Percentiles rank a stretch among this genome's conserved stretches.
These are phyloP conservation scores for Fusarium sp. DNA, from an alignment of 2,329 filamentous ascomycete genomes.

Conservation along the genomic window DNA sequence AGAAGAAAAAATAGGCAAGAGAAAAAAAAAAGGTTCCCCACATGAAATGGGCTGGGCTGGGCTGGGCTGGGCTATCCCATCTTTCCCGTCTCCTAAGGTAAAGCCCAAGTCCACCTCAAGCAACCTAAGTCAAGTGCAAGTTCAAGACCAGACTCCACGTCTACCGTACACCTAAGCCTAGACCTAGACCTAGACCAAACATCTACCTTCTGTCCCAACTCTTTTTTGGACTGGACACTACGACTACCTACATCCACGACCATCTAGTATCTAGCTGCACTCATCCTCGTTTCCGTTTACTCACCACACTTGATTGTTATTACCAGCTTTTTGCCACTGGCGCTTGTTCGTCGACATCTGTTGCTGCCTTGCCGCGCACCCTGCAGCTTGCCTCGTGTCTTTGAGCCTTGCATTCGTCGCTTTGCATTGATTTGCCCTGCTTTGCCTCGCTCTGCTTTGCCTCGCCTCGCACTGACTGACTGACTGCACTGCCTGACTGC, in stretches of 20 bases:
- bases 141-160: slow-evolving; percentile 33
- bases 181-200: slow-evolving; percentile 44
- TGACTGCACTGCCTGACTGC: slow-evolving; percentile 15
- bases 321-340: slow-evolving; percentile 37
- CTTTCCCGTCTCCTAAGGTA: slow-evolving; percentile 11
- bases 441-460: slow-evolving; percentile 27
- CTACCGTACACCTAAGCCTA: slow-evolving; percentile 22
- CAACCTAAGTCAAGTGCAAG: slow-evolving; percentile 32
- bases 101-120: slow-evolving; percentile 28
- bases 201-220: slow-evolving; percentile 40
- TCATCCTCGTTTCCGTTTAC: background rate
- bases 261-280: background rate
- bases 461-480: slow-evolving; percentile 26
- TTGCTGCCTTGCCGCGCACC: slow-evolving; percentile 34
- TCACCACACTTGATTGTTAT: slow-evolving; percentile 25
- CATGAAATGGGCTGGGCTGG: slow-evolving; percentile 32
- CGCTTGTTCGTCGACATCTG: slow-evolving; percentile 33
- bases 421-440: slow-evolving; percentile 37
- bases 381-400: slow-evolving; percentile 18
- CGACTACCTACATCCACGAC: background rate
- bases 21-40: slow-evolving; percentile 36
- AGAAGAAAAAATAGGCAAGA: slow-evolving; percentile 7
- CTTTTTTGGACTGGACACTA: slow-evolving; percentile 35
- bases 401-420: slow-evolving; percentile 31
- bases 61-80: slow-evolving; percentile 27